Evolutionary conservation across 495 filamentous ascomycete species (phyloP).

Genomic region (Hypoxylon fuscum): DNA sequence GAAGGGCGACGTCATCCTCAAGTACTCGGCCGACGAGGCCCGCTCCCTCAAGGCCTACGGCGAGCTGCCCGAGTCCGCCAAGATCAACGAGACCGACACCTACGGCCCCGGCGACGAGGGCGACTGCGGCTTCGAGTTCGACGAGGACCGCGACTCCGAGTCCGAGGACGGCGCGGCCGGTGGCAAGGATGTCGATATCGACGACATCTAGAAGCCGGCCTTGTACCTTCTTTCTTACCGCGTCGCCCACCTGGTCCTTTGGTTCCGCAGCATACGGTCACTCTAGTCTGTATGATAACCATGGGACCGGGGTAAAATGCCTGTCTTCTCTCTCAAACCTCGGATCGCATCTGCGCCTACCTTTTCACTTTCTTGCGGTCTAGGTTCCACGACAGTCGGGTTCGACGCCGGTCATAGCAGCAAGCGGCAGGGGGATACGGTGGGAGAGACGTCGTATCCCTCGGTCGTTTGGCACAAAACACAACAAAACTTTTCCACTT

Average conservation of each 20-base stretch:
- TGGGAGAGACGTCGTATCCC: conserved; percentile 62
- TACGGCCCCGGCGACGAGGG: conserved; percentile 77
- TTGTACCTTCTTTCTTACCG: conserved; percentile 13
- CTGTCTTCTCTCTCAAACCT: conserved; percentile 73
- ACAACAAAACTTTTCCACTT: too few species aligned
- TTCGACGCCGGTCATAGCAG: conserved; percentile 30
- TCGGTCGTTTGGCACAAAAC: conserved; percentile 34
- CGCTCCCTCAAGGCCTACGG: conserved; percentile 88
- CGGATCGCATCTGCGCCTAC: conserved; percentile 24
- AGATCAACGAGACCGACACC: conserved; percentile 99
- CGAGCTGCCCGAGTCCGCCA: conserved; percentile 95
- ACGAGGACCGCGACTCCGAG: conserved; percentile 83
- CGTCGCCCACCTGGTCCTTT: conserved; percentile 65
- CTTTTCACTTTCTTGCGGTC: not conserved
- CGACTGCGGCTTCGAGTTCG: conserved; percentile 86
- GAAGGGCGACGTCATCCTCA: conserved; percentile 98
- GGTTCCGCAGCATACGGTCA: conserved; percentile 41
- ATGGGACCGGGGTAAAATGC: conserved; percentile 44
- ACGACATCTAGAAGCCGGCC: conserved; percentile 67
- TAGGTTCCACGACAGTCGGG: conserved; percentile 61
- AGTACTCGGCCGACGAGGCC: conserved; percentile 98
- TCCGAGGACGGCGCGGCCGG: conserved; percentile 66
- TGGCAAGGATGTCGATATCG: conserved; percentile 74
- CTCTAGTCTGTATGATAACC: not conserved
- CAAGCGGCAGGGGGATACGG: conserved; percentile 45